Conservation (phyloP, 1,139 yeast species). For the Protomyces inouyei region DNA sequence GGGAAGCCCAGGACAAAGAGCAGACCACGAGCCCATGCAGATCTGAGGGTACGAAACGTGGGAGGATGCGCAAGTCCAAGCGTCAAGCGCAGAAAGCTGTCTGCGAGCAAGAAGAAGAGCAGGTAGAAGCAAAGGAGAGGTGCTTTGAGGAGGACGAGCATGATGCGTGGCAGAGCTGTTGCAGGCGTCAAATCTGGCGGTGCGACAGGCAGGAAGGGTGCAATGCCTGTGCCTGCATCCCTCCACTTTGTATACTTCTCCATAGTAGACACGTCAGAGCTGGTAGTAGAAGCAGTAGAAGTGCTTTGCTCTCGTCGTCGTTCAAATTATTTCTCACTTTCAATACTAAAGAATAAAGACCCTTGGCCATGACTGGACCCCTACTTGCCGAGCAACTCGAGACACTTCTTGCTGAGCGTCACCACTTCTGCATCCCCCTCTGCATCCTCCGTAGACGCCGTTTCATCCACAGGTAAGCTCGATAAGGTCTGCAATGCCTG, state of each 20-base stretch:
- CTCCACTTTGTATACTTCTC: slow-evolving; percentile 24
- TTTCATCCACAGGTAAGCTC: slow-evolving; percentile 27
- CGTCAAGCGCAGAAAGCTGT: slow-evolving; percentile 9
- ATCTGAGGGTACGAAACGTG: neutral
- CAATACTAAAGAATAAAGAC: too few relatives aligned
- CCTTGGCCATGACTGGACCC: too few relatives aligned
- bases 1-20: slow-evolving; percentile 8
- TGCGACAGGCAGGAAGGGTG: slow-evolving; percentile 22
- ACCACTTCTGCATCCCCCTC: slow-evolving; percentile 25
- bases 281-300: too few relatives aligned
- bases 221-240: slow-evolving; percentile 23
- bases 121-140: slow-evolving; percentile 1
- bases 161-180: neutral
- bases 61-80: slow-evolving; percentile 8
- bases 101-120: slow-evolving; percentile 5
- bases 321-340: too few relatives aligned
- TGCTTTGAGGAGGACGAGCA: slow-evolving; percentile 10
- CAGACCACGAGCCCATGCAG: slow-evolving; percentile 8
- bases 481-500: slow-evolving; percentile 40
- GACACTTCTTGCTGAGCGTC: slow-evolving; percentile 15
- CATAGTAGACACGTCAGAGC: neutral
- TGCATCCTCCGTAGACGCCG: slow-evolving; percentile 17
- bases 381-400: slow-evolving; percentile 10
- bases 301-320: too few relatives aligned
- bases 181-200: slow-evolving; percentile 10